phyloP scores from a whole-genome alignment of 345 rosid genomes.

The Sisymbrium irio region DNA sequence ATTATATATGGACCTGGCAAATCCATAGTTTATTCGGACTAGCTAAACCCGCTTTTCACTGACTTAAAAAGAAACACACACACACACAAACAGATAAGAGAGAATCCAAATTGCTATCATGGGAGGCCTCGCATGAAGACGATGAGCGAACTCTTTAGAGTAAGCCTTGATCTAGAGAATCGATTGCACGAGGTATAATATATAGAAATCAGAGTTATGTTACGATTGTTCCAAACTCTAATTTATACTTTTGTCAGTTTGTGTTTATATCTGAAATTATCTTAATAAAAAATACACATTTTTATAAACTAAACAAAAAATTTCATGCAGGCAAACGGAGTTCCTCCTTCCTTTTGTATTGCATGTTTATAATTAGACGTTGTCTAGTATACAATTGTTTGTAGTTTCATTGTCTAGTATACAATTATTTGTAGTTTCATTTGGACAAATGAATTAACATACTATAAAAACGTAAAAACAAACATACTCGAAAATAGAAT shows the following conservation, averaged over 20 bases:
- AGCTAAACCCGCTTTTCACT: not conserved
- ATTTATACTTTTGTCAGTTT: not conserved
- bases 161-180: slow-evolving; percentile 54
- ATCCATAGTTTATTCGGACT: not conserved
- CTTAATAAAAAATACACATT: no score
- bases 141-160: slow-evolving; percentile 50
- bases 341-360: no score
- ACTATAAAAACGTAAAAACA: not conserved
- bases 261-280: no score
- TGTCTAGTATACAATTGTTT: not conserved
- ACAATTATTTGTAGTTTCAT: not conserved
- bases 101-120: slow-evolving; percentile 65
- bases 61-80: not conserved
- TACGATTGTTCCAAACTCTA: not conserved
- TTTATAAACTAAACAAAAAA: no score
- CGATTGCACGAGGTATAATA: slow-evolving; percentile 57
- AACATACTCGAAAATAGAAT: not conserved
- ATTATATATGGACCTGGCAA: not conserved
- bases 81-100: slow-evolving; percentile 44
- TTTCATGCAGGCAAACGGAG: no score
- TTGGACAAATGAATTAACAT: not conserved
- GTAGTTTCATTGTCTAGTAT: not conserved
- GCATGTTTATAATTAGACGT: not conserved
- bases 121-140: slow-evolving; percentile 78
- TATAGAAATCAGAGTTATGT: not conserved